Conservation (phyloP, 139 green algal genomes). For the Chara braunii region DNA sequence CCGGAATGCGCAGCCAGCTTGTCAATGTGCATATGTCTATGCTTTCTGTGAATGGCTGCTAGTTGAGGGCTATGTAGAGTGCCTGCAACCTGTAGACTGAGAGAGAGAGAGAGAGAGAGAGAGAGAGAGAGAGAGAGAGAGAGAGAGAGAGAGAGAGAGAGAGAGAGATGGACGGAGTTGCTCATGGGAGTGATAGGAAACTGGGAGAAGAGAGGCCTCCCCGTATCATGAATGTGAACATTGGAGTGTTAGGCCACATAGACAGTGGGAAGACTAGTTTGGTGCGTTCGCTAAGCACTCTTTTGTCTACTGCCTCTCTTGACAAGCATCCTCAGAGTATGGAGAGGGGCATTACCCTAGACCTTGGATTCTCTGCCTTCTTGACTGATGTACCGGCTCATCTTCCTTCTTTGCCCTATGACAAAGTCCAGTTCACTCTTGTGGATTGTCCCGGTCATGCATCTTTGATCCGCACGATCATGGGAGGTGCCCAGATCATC, state of each 20-base stretch:
- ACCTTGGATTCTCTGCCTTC: constrained; percentile 94
- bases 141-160: no score
- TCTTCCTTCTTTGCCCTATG: constrained; percentile 19
- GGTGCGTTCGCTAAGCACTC: constrained; percentile 67
- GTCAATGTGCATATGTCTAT: no score
- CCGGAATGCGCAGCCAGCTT: no score
- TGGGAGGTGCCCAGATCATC: constrained; percentile 90
- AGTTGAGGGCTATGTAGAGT: no score
- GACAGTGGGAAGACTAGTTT: constrained; percentile 92
- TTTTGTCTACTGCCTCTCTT: constrained; percentile 82
- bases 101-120: no score
- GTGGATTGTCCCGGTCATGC: constrained; percentile 97
- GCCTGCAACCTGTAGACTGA: no score
- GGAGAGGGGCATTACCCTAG: constrained; percentile 88
- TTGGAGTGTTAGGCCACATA: constrained; percentile 87
- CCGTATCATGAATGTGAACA: constrained; percentile 71
- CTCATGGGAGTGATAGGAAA: no score
- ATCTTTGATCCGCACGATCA: constrained; percentile 88
- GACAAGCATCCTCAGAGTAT: constrained; percentile 94
- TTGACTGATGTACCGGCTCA: constrained; percentile 16
- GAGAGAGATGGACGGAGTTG: no score
- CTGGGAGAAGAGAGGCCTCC: not conserved
- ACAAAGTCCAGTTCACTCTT: constrained; percentile 80
- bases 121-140: no score
- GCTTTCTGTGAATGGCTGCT: no score